phyloP scores from a whole-genome alignment of 2,329 filamentous ascomycete genomes.

The Coleophoma eucalyptorum region DNA sequence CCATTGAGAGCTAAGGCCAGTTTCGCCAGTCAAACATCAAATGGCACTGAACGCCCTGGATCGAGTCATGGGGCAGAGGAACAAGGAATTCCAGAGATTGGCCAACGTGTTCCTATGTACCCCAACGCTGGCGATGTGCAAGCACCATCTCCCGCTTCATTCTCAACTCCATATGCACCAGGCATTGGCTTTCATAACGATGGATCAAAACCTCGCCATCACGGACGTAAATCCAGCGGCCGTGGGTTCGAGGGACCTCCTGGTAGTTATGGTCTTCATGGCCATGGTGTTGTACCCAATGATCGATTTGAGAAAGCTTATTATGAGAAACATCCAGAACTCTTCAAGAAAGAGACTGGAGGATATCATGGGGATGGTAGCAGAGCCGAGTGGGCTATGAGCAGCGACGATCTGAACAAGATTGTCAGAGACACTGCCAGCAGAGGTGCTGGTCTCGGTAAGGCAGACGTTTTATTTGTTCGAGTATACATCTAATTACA shows the following conservation, averaged over 20 bases:
- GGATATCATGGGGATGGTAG: conserved; percentile 55
- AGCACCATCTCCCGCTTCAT: conserved; percentile 77
- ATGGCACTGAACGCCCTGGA: conserved; percentile 43
- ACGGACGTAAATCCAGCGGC: conserved; percentile 69
- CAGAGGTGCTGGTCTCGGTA: conserved; percentile 48
- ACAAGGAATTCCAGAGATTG: conserved; percentile 88
- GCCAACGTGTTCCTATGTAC: conserved; percentile 90
- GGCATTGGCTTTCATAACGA: conserved; percentile 50
- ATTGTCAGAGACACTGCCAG: conserved; percentile 71
- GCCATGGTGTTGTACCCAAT: conserved; percentile 71
- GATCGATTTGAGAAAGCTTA: conserved; percentile 89
- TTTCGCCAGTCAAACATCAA: conserved; percentile 43
- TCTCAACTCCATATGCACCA: conserved; percentile 16
- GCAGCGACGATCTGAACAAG: conserved; percentile 84
- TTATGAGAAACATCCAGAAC: conserved; percentile 88
- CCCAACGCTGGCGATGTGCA: conserved; percentile 92
- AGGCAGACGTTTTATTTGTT: conserved; percentile 24
- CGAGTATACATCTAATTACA: conserved; percentile 23
- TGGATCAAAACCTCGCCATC: conserved; percentile 47
- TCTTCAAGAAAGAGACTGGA: conserved; percentile 64
- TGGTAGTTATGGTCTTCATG: conserved; percentile 89
- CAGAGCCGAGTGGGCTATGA: conserved; percentile 72
- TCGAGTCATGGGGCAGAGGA: conserved; percentile 62
- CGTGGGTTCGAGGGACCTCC: conserved; percentile 71
- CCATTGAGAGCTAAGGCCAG: conserved; percentile 60